Conservation (phyloP, 305 asterid genomes). For the Fraxinus baroniana region DNA sequence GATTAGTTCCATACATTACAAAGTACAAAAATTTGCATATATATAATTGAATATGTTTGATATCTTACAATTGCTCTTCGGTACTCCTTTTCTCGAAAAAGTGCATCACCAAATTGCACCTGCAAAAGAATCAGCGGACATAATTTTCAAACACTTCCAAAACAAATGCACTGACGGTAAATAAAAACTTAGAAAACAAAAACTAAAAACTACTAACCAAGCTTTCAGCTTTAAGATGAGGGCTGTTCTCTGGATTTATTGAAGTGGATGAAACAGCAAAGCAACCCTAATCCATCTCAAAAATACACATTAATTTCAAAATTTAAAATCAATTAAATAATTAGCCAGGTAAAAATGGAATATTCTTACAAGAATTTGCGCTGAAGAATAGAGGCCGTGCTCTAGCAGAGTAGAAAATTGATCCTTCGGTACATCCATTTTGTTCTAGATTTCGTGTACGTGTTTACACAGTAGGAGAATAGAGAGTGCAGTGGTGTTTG, state of each 20-base stretch:
- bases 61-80: constrained; percentile 84
- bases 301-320: constrained; percentile 15
- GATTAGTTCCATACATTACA: constrained; percentile 9
- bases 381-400: constrained; percentile 80
- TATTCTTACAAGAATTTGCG: constrained; percentile 72
- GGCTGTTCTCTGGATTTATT: constrained; percentile 63
- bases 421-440: constrained; percentile 88
- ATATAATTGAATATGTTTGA: constrained; percentile 6
- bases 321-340: background rate
- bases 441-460: background rate
- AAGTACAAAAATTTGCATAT: background rate
- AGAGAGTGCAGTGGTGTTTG: background rate
- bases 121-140: constrained; percentile 31
- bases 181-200: background rate
- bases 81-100: constrained; percentile 70
- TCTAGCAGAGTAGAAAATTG: constrained; percentile 70
- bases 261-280: constrained; percentile 85
- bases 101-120: constrained; percentile 85
- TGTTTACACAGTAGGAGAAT: background rate
- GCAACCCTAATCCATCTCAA: constrained; percentile 58
- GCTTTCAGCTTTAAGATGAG: constrained; percentile 83
- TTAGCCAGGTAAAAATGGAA: background rate
- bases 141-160: constrained; percentile 21
- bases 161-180: constrained; percentile 10
- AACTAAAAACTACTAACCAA: constrained; percentile 46